Conservation (phyloP, 768 basidiomycete species). For the Mycena rebaudengoi region DNA sequence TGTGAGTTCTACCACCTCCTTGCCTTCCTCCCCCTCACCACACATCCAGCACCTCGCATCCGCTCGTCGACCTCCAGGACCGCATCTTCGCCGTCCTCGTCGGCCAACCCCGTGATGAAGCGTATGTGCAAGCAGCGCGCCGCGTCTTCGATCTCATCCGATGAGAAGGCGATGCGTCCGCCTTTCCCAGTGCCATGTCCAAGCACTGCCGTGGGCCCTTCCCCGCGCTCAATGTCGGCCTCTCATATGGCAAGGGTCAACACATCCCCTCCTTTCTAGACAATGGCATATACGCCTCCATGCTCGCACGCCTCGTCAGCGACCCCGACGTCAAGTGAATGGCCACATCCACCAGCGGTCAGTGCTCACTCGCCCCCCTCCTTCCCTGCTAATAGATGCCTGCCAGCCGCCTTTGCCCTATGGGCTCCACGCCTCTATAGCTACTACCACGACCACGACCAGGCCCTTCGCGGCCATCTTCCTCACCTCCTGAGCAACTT, state of each 20-base stretch:
- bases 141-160: neutral
- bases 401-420: constrained; percentile 10
- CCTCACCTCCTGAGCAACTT: constrained; percentile 22
- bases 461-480: neutral
- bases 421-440: constrained; percentile 25
- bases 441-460: constrained; percentile 13
- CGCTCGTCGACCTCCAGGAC: constrained; percentile 1
- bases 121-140: neutral
- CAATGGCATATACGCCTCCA: neutral
- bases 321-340: constrained; percentile 1
- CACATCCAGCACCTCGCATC: neutral
- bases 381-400: neutral
- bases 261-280: neutral
- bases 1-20: neutral
- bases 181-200: neutral
- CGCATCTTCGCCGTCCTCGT: constrained; percentile 12
- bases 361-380: neutral
- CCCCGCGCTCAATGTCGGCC: neutral
- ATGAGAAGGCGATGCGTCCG: neutral
- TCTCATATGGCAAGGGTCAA: neutral
- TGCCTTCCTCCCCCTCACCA: neutral
- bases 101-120: constrained; percentile 1
- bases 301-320: neutral
- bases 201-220: constrained; percentile 7
- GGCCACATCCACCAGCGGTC: constrained; percentile 26